Percentiles rank a stretch among this genome's conserved stretches.
Evolutionary conservation across 768 basidiomycete genomes (phyloP).

Genomic region (Daedaleopsis nitida): DNA sequence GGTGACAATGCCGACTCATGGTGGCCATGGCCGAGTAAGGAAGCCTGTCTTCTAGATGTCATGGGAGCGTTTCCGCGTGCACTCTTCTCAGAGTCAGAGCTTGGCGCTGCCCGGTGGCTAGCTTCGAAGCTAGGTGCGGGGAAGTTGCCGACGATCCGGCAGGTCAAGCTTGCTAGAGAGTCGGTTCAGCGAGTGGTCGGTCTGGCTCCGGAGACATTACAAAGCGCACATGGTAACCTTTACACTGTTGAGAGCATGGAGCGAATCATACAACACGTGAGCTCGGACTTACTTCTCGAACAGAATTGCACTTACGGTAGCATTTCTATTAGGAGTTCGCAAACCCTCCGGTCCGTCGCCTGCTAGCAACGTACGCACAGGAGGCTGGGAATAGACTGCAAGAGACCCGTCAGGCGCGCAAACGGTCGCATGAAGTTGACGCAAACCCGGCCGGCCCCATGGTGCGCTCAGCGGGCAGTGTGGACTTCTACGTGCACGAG

Average conservation of each 20-base stretch:
- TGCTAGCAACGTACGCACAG: slow-evolving; percentile 10
- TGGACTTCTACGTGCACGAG: background rate
- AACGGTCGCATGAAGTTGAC: background rate
- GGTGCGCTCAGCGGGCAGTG: no score
- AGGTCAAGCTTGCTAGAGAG: slow-evolving; percentile 12
- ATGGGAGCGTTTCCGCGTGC: slow-evolving; percentile 19
- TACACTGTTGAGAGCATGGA: background rate
- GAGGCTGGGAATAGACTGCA: background rate
- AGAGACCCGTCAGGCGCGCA: background rate
- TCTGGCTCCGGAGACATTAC: background rate
- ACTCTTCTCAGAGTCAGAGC: slow-evolving; percentile 19
- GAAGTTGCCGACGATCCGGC: slow-evolving; percentile 4
- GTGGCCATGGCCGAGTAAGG: background rate
- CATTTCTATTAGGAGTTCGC: slow-evolving; percentile 26
- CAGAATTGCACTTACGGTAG: no score
- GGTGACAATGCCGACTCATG: background rate
- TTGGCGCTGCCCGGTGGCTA: slow-evolving; percentile 15
- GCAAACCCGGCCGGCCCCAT: background rate
- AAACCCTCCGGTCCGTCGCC: slow-evolving; percentile 13
- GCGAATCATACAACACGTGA: background rate
- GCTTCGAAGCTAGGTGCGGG: slow-evolving; percentile 7
- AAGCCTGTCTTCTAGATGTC: slow-evolving; percentile 13
- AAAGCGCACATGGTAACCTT: background rate
- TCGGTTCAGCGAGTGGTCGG: background rate
- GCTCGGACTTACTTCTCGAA: background rate